Evolutionary conservation across 2,329 filamentous ascomycete species (phyloP).

Genomic region (Colletotrichum orchidophilum): DNA sequence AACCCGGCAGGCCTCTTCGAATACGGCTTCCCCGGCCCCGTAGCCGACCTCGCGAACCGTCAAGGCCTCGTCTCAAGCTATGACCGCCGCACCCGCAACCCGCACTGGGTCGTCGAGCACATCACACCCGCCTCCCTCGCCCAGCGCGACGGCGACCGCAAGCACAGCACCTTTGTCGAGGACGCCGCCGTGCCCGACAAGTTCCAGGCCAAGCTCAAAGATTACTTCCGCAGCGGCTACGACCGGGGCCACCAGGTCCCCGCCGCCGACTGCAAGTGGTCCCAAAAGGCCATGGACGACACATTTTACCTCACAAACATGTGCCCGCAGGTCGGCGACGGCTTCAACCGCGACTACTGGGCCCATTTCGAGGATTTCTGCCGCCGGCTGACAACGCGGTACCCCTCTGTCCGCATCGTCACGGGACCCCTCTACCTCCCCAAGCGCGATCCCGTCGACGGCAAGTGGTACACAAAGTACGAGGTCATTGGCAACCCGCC

Average conservation of each 20-base stretch:
- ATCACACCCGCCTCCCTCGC: conserved; percentile 89
- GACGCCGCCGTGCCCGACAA: conserved; percentile 81
- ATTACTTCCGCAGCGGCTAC: conserved; percentile 95
- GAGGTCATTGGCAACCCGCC: conserved; percentile 95
- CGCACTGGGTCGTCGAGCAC: conserved; percentile 95
- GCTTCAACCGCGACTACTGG: conserved; percentile 99
- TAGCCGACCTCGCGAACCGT: conserved; percentile 82
- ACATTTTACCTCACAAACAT: conserved; percentile 96
- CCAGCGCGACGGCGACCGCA: conserved; percentile 80
- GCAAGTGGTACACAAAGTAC: conserved; percentile 95
- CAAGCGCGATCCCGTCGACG: conserved; percentile 80
- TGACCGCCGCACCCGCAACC: conserved; percentile 91
- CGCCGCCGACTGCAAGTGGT: conserved; percentile 96
- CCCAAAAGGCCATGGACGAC: conserved; percentile 91
- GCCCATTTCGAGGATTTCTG: conserved; percentile 98
- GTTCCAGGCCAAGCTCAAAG: conserved; percentile 89
- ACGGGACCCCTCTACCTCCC: conserved; percentile 95
- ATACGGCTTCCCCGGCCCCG: conserved; percentile 91
- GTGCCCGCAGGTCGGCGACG: conserved; percentile 97
- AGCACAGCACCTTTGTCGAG: conserved; percentile 84
- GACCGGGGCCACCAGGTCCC: conserved; percentile 97
- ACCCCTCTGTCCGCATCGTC: conserved; percentile 89
- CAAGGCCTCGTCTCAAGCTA: conserved; percentile 85
- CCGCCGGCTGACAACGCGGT: conserved; percentile 79
- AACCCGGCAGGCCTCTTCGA: conserved; percentile 81